These are phyloP conservation scores for Fusarium humuli DNA, from an alignment of 2,329 filamentous ascomycete genomes.

Conservation along the genomic window DNA sequence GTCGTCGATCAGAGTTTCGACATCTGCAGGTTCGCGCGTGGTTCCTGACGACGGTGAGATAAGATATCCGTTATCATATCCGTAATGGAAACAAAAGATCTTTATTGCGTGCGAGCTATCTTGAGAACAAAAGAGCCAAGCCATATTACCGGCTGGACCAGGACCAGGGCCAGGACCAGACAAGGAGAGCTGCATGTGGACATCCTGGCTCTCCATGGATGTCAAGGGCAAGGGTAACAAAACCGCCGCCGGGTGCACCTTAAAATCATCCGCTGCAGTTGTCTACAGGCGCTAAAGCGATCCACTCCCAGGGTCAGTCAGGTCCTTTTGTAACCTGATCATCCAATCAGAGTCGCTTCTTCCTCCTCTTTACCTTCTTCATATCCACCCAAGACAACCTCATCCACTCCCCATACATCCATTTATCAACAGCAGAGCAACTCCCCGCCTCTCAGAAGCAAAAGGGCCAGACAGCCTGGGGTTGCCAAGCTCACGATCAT, in stretches of 20 bases:
- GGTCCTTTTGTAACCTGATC: conserved; percentile 42
- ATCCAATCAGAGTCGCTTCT: conserved; percentile 16
- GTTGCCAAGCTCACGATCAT: conserved; percentile 36
- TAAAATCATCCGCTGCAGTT: conserved; percentile 47
- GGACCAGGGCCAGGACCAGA: conserved; percentile 13
- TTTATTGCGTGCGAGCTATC: conserved; percentile 39
- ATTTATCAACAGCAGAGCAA: conserved; percentile 33
- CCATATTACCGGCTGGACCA: conserved; percentile 2
- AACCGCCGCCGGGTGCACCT: conserved; percentile 47
- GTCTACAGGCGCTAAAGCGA: conserved; percentile 44
- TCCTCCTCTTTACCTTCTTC: conserved; percentile 21
- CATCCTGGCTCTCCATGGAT: conserved; percentile 4
- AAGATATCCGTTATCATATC: conserved; percentile 42
- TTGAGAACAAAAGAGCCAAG: conserved; percentile 37
- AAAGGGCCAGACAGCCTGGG: conserved; percentile 38
- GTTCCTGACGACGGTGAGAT: conserved; percentile 39
- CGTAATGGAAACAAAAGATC: conserved; percentile 44
- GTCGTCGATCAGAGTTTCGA: conserved; percentile 23
- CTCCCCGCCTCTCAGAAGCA: conserved; percentile 39
- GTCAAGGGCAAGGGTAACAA: conserved; percentile 28
- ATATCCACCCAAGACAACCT: conserved; percentile 34
- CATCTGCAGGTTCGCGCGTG: conserved; percentile 26
- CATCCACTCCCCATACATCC: conserved; percentile 38
- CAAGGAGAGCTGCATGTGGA: conserved; percentile 24
- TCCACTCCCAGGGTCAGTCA: conserved; percentile 44